Base-by-base conservation (phyloP, 768 basidiomycete species). In the Cystofilobasidium bisporidii region DNA sequence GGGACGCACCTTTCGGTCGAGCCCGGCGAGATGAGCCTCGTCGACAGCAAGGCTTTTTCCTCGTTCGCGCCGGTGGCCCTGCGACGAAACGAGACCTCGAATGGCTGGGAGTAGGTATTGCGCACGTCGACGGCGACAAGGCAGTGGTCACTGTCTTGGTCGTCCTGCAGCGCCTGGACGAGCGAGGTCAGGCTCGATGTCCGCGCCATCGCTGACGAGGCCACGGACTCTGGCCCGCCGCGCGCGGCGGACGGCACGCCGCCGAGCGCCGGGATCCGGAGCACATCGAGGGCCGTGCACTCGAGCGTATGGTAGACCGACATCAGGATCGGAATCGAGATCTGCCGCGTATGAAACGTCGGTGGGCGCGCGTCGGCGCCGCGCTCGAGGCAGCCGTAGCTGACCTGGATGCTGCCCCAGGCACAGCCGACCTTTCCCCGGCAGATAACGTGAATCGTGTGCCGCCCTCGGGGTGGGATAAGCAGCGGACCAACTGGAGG, bases 301-400 rank as follows among this genome's bases (percentile, higher is more conserved):
- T 94, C 89, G 33, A 98, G 83, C 81, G 93, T 93, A 72, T 89
- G 89, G 75, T 97, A 96, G 17, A 98, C 96, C 3, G 93, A 94
- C 67, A 96, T 88, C 73, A 88, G 82, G 70, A 98, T 82, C 6
- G 93, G 91, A 74, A 91, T 91, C 36, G 86, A 83, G 62, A 97
- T 77, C 73, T 90, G 91, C 30, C 96, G 87, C 32, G 89, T 85
- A 74, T 92, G 83, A 76, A 98, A 94, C 77, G 55, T 43, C 67
- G 38, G 33, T 0, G 43, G 64, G 9, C 50, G 64, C 32, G 40
- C 24, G 18, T 65, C 53, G 22, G n/a, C 58, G n/a, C 48, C 75
- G 47, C 83, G 83, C 63, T 83, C 81, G 41, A 86, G 79, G 74
- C 83, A 81, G 8, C 88, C 86, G 75, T 98, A 99, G 41, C 90